Evolutionary conservation across 2,329 filamentous ascomycete genomes (phyloP).

Genomic region (Monascus ruber): DNA sequence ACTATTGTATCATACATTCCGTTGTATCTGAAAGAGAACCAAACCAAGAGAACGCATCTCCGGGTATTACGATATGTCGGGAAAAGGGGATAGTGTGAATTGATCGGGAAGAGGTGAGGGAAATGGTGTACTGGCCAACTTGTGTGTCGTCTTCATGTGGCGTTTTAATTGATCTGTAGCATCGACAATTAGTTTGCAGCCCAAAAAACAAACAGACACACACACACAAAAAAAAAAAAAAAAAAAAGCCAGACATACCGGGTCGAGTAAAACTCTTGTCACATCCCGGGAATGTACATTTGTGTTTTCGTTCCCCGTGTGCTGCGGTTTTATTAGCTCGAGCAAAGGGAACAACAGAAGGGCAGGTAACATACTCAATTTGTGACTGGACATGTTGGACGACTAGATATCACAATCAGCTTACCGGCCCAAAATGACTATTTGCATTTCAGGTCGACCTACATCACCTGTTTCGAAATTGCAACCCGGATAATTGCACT

Average conservation of each 20-base stretch:
- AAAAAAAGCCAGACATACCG: slow-evolving; percentile 16
- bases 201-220: neutral
- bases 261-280: slow-evolving; percentile 34
- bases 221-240: neutral
- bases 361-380: slow-evolving; percentile 24
- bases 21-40: too few relatives aligned
- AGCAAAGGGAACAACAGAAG: neutral
- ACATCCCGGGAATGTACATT: slow-evolving; percentile 28
- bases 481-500: slow-evolving; percentile 31
- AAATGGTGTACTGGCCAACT: slow-evolving; percentile 8
- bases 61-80: slow-evolving; percentile 1
- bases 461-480: slow-evolving; percentile 34
- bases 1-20: too few relatives aligned
- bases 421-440: too few relatives aligned
- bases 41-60: too few relatives aligned
- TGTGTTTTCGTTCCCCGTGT: slow-evolving; percentile 32
- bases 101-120: slow-evolving; percentile 13
- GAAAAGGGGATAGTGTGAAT: slow-evolving; percentile 11
- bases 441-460: slow-evolving; percentile 6
- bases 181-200: slow-evolving; percentile 1
- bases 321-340: slow-evolving; percentile 13
- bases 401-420: slow-evolving; percentile 15
- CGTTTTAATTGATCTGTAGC: slow-evolving; percentile 30
- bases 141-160: slow-evolving; percentile 28
- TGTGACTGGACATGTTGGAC: slow-evolving; percentile 35